Percentiles rank a stretch among this genome's conserved stretches.
Conservation (phyloP, 176 grass and related monocot genomes). For the Phoenix dactylifera region DNA sequence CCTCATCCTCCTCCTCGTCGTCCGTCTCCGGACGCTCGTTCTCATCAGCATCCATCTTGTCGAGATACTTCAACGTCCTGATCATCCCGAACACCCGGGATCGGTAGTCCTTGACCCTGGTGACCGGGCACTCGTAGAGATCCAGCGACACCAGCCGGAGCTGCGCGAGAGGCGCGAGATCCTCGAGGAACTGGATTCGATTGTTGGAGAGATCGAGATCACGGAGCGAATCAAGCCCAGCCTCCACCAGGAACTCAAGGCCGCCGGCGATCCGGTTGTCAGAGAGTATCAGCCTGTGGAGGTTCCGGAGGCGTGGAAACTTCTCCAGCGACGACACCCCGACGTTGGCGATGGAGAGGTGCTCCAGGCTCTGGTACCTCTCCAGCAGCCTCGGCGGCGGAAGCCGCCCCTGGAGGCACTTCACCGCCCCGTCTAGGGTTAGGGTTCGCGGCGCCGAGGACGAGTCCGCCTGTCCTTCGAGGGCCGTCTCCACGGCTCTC, state of each 20-base stretch:
- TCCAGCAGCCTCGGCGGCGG: constrained; percentile 71
- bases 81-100: constrained; percentile 78
- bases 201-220: constrained; percentile 97
- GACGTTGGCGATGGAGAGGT: constrained; percentile 79
- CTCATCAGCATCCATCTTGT: constrained; percentile 94
- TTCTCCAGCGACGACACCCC: constrained; percentile 68
- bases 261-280: constrained; percentile 93
- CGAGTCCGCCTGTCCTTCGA: constrained; percentile 17
- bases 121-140: constrained; percentile 91
- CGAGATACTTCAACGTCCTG: constrained; percentile 74
- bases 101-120: constrained; percentile 81
- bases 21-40: constrained; percentile 94
- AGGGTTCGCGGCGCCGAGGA: constrained; percentile 52
- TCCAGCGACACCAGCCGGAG: constrained; percentile 79
- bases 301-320: constrained; percentile 72
- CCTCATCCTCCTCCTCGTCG: constrained; percentile 71
- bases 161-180: constrained; percentile 63
- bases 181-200: constrained; percentile 69
- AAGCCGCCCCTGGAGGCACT: constrained; percentile 71
- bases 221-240: constrained; percentile 58
- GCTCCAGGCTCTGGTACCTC: constrained; percentile 73
- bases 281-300: constrained; percentile 72
- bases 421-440: constrained; percentile 80
- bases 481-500: constrained; percentile 81
- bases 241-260: constrained; percentile 72